A percentile compares a stretch with the other conserved stretches of the same genome.
Conservation (phyloP, 1,139 yeast genomes). For the Diutina sp. region DNA sequence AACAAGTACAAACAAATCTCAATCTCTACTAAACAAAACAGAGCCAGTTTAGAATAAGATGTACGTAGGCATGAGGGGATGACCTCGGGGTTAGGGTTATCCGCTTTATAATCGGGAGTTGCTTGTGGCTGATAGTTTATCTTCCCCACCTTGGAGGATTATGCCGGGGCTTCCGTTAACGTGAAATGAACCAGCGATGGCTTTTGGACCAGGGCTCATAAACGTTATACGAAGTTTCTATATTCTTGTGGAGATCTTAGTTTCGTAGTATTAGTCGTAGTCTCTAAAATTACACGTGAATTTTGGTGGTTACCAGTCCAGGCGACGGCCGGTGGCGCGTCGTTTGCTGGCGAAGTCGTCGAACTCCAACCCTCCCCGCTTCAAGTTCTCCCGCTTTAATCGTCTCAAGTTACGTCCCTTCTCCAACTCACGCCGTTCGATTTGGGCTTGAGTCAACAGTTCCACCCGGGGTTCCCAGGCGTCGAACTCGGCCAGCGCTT, state of each 20-base stretch:
- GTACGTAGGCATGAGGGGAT: not conserved
- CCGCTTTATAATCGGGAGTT: not conserved
- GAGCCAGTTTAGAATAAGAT: not conserved
- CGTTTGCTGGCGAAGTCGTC: not conserved
- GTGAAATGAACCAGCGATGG: too few relatives aligned
- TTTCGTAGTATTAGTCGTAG: too few relatives aligned
- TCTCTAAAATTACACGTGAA: too few relatives aligned
- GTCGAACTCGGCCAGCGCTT: constrained; percentile 9
- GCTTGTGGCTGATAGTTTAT: not conserved
- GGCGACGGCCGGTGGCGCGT: not conserved
- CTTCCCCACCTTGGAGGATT: not conserved
- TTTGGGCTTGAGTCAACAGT: constrained; percentile 79
- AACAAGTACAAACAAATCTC: too few relatives aligned
- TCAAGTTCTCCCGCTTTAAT: constrained; percentile 79
- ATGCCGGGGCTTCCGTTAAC: not conserved
- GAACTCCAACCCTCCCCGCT: constrained; percentile 21
- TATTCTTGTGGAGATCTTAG: too few relatives aligned
- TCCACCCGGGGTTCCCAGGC: constrained; percentile 90
- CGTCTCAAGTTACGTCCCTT: constrained; percentile 87
- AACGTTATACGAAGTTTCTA: too few relatives aligned
- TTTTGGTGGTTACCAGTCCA: not conserved
- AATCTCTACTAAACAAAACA: too few relatives aligned
- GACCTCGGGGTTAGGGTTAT: not conserved
- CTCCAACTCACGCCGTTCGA: constrained; percentile 90
- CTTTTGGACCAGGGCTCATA: too few relatives aligned